Evolutionary conservation across 371 early-diverging fungal genomes (phyloP), one percentile per base, ranked within the genome.

Genomic region (Capniomyces stellatus): DNA sequence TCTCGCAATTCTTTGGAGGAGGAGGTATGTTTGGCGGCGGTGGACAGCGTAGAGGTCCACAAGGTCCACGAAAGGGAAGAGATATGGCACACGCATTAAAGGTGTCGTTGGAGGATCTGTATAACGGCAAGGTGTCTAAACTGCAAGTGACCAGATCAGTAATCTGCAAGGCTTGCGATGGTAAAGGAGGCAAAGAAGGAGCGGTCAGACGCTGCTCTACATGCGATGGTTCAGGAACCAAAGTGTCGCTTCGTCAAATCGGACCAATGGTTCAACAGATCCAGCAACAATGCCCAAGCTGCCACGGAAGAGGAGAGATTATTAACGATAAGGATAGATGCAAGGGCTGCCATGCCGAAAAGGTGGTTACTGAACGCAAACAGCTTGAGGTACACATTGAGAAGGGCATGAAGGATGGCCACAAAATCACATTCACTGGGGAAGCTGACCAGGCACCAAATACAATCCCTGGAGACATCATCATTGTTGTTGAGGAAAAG

Each of bases 181-280:
- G 95, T 52, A 76, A 75, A 57, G 86, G 79, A 54, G 79, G 81
- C 51, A 81, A 73, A 65, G 77, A 75, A 55, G 82, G 75, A 22
- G 76, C 79, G 2, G 78, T 75, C 43, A 75, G 69, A 56, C 75
- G 76, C 50, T 98, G 98, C 69, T 46, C 61, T 25, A 72, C 73
- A 23, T 98, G 98, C 72, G 70, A 81, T 41, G 98, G 98, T 31
- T 82, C 83, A 54, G 98, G 98, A 58, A 74, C 92, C 57, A 80
- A 79, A 61, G 66, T 92, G 25, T 80, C 82, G 30, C 76, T 89
- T 60, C 75, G 94, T 49, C 96, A 93, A 69, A 83, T 95, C 74
- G 96, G 96, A 27, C 92, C 92, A 53, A 92, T 94, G 87, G 79
- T 95, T 52, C 98, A 97, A 74, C 95, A 92, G 73, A 81, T 93